phyloP scores from a whole-genome alignment of 2,329 filamentous ascomycete species.

The Talaromyces sp. region DNA sequence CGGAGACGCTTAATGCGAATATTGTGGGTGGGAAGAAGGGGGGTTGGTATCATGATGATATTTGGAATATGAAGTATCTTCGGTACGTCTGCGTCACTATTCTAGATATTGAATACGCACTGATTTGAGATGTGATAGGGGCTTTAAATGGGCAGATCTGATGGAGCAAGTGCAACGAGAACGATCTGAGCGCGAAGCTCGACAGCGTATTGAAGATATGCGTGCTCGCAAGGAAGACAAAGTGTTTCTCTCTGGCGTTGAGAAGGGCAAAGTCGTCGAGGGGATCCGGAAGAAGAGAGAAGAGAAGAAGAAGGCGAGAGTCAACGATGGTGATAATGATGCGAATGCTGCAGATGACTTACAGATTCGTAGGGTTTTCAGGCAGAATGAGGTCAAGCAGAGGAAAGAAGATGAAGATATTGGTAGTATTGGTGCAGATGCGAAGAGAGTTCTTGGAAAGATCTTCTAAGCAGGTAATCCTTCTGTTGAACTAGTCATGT shows the following conservation, averaged over 20 bases:
- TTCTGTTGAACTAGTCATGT: background rate
- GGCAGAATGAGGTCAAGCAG: slow-evolving; percentile 41
- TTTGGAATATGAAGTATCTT: slow-evolving; percentile 50
- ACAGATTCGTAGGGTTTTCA: slow-evolving; percentile 39
- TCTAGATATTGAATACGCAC: background rate
- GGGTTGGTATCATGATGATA: slow-evolving; percentile 48
- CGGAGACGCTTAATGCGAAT: slow-evolving; percentile 47
- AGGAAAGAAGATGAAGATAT: slow-evolving; percentile 30
- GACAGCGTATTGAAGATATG: slow-evolving; percentile 43
- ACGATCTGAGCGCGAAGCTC: slow-evolving; percentile 43
- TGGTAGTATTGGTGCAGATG: slow-evolving; percentile 36
- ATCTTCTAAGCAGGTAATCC: slow-evolving; percentile 39
- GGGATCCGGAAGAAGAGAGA: slow-evolving; percentile 48
- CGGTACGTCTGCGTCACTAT: background rate
- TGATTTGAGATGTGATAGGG: slow-evolving; percentile 19
- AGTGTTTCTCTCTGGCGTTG: slow-evolving; percentile 44
- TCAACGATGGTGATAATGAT: slow-evolving; percentile 25
- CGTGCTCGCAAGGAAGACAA: slow-evolving; percentile 46
- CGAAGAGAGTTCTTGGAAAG: slow-evolving; percentile 47
- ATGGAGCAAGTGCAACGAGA: slow-evolving; percentile 48
- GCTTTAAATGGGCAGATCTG: slow-evolving; percentile 46
- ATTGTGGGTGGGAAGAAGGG: slow-evolving; percentile 47
- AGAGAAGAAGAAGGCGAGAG: slow-evolving; percentile 37
- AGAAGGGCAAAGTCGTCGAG: slow-evolving; percentile 41
- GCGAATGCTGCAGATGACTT: slow-evolving; percentile 17